Conservation (phyloP, 2,329 filamentous ascomycete species). For the Trichophyton schoenleinii region DNA sequence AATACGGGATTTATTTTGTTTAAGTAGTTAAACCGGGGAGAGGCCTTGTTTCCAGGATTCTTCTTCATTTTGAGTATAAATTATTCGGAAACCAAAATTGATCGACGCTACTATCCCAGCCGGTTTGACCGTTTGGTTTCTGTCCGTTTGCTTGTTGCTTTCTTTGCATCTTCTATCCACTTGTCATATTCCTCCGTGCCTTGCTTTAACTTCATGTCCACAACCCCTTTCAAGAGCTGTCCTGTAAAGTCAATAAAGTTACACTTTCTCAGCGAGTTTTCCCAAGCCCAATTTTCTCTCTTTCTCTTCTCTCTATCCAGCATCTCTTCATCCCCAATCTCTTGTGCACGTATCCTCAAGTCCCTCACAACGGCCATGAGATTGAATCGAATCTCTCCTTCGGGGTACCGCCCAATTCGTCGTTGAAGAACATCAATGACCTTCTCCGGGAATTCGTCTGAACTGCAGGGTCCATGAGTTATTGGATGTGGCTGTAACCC, state of each 20-base stretch:
- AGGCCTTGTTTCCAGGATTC: neutral
- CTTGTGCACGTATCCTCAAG: constrained; percentile 59
- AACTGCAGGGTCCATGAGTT: constrained; percentile 62
- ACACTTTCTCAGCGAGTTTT: constrained; percentile 81
- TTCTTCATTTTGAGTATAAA: neutral
- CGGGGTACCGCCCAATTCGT: constrained; percentile 72
- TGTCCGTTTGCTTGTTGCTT: constrained; percentile 30
- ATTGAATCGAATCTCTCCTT: constrained; percentile 87
- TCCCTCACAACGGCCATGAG: constrained; percentile 85
- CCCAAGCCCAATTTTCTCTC: constrained; percentile 78
- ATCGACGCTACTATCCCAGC: neutral
- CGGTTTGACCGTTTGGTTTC: constrained; percentile 20
- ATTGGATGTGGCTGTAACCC: constrained; percentile 89
- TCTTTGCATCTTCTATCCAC: constrained; percentile 60
- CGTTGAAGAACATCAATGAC: constrained; percentile 80
- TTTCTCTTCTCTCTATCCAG: constrained; percentile 71
- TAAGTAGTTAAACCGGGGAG: neutral
- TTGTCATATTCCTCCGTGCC: constrained; percentile 57
- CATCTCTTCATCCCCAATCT: constrained; percentile 70
- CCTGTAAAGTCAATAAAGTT: constrained; percentile 96
- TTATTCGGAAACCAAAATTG: neutral
- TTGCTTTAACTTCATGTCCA: constrained; percentile 52
- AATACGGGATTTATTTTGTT: neutral
- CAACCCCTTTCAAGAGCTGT: constrained; percentile 77
- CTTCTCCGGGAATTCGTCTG: constrained; percentile 54